Percentiles rank a stretch among this genome's conserved stretches.
Conservation (phyloP, 1,284 basidiomycete genomes). For the Sanguinoderma infundibulare region DNA sequence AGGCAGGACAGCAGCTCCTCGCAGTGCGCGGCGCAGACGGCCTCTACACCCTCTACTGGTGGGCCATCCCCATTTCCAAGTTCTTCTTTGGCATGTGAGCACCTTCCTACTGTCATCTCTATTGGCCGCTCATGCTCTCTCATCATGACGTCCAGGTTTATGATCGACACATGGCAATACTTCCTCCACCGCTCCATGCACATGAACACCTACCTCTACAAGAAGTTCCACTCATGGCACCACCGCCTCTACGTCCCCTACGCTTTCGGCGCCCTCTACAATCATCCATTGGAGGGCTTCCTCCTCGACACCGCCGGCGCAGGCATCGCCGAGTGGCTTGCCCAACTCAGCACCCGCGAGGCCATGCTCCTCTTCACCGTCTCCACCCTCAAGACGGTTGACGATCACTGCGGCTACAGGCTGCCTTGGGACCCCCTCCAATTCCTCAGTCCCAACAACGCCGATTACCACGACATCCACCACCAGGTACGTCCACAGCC, state of each 20-base stretch:
- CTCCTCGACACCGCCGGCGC: slow-evolving; percentile 89
- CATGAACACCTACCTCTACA: slow-evolving; percentile 90
- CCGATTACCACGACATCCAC: slow-evolving; percentile 98
- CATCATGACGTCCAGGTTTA: slow-evolving; percentile 59
- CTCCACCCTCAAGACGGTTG: slow-evolving; percentile 93
- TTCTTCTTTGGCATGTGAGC: slow-evolving; percentile 87
- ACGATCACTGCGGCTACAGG: slow-evolving; percentile 95
- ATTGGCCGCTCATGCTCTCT: neutral
- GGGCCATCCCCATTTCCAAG: slow-evolving; percentile 83
- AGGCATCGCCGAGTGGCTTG: slow-evolving; percentile 72
- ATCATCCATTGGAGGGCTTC: slow-evolving; percentile 93
- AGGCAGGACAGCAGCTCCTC: slow-evolving; percentile 33
- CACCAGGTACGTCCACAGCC: slow-evolving; percentile 68
- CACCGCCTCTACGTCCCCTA: slow-evolving; percentile 98
- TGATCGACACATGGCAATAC: slow-evolving; percentile 99
- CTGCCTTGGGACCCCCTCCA: slow-evolving; percentile 92
- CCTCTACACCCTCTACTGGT: slow-evolving; percentile 90
- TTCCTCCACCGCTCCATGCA: slow-evolving; percentile 95
- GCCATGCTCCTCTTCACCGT: slow-evolving; percentile 86
- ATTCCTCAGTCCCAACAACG: slow-evolving; percentile 88
- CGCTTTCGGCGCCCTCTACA: slow-evolving; percentile 97
- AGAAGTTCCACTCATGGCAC: slow-evolving; percentile 92
- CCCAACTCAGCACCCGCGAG: slow-evolving; percentile 82
- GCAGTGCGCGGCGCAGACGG: slow-evolving; percentile 53
- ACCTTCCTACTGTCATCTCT: neutral